Evolutionary conservation across 345 rosid genomes (phyloP).

Genomic region (Citrus mangshanensis): DNA sequence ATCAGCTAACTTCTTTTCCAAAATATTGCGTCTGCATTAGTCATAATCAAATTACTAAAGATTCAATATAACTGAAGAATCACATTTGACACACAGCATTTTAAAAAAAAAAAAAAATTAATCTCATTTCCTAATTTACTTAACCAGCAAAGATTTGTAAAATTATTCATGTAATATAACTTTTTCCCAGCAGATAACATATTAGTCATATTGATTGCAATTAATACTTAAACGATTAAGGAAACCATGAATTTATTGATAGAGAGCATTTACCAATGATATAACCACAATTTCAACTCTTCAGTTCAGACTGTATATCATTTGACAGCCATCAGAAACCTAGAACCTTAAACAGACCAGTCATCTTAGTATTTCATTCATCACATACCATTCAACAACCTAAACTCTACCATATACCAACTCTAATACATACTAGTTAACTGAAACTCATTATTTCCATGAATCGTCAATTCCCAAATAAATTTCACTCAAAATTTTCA

Average conservation of each 20-base stretch:
- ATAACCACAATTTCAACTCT: background rate
- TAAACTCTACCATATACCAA: background rate
- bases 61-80: slow-evolving; percentile 4
- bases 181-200: background rate
- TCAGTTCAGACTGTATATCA: background rate
- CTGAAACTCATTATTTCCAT: background rate
- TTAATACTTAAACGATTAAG: background rate
- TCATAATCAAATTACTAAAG: background rate
- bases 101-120: background rate
- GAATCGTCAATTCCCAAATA: background rate
- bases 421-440: background rate
- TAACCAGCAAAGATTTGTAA: background rate
- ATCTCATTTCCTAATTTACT: background rate
- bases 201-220: background rate
- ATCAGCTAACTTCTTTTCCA: slow-evolving; percentile 97
- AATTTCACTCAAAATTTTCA: background rate
- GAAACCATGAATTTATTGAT: background rate
- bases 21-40: slow-evolving; percentile 69
- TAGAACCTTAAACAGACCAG: background rate
- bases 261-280: background rate
- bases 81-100: background rate
- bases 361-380: background rate
- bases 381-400: background rate
- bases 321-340: background rate
- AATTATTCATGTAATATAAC: background rate